A percentile compares a stretch with the other conserved stretches of the same genome.
These are phyloP conservation scores for Phytophthora rubi DNA, from an alignment of 352 stramenopile genomes.

Conservation along the genomic window DNA sequence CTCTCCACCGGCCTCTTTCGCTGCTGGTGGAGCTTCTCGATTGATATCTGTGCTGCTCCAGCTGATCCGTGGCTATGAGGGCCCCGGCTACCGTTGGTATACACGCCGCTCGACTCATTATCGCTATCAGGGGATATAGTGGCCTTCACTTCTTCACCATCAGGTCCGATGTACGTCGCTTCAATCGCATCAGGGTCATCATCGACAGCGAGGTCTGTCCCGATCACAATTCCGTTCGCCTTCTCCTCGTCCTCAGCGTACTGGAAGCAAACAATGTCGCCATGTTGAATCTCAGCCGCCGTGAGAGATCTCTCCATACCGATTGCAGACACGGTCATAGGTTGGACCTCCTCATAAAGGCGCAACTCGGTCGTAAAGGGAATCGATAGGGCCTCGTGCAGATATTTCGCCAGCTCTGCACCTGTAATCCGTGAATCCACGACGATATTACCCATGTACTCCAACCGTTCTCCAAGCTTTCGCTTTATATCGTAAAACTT, in stretches of 20 bases:
- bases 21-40: slow-evolving; percentile 7
- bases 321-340: slow-evolving; percentile 61
- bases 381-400: slow-evolving; percentile 66
- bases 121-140: slow-evolving; percentile 24
- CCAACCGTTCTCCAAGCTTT: slow-evolving; percentile 65
- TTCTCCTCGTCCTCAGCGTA: slow-evolving; percentile 47
- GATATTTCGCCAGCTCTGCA: slow-evolving; percentile 47
- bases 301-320: slow-evolving; percentile 53
- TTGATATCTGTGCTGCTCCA: slow-evolving; percentile 11
- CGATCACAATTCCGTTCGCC: slow-evolving; percentile 24
- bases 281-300: slow-evolving; percentile 74
- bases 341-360: slow-evolving; percentile 85
- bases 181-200: slow-evolving; percentile 36
- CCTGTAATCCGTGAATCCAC: slow-evolving; percentile 72
- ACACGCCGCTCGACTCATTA: slow-evolving; percentile 22
- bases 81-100: slow-evolving; percentile 17
- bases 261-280: slow-evolving; percentile 88
- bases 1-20: slow-evolving; percentile 32
- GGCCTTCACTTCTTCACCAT: slow-evolving; percentile 38
- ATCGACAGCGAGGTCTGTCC: slow-evolving; percentile 28
- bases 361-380: slow-evolving; percentile 54
- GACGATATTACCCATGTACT: slow-evolving; percentile 84
- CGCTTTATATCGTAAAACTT: slow-evolving; percentile 83
- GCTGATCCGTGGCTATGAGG: slow-evolving; percentile 29
- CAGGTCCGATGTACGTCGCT: slow-evolving; percentile 30